Evolutionary conservation across 768 basidiomycete species (phyloP), one percentile per base, ranked within the genome.

Genomic region (Phanerochaete sordida): DNA sequence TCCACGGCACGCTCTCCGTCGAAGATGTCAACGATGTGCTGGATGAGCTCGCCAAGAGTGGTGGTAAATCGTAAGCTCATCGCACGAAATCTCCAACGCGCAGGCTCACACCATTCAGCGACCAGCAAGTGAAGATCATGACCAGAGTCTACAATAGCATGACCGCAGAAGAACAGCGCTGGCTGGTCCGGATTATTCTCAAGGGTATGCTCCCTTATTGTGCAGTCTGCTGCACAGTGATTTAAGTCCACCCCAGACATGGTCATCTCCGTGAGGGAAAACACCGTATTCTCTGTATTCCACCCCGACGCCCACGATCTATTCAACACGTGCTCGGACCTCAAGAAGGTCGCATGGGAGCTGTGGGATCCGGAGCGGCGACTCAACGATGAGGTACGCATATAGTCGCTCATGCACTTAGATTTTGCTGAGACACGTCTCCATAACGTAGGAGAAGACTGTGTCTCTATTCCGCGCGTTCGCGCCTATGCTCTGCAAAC

Each of bases 261-360:
- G 81, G 81, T 84, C 48, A 95, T 98, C 59, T 91, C 89, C 0
- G 90, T 97, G 52, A 92, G 96, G 73, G 97, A 98, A 72, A 95
- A 90, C 12, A 95, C 95, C 0, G 89, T 98, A 0, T 87, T 99
- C 63, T 76, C 86, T 0, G 88, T 93, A 7, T 93, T 98, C 67
- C 97, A 99, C 73, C 91, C 93, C 0, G 95, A 98, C 66, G 95
- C 96, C 0, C 88, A 92, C 62, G 91, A 93, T 69, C 74, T 97
- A 8, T 99, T 92, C 77, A 98, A 98, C 70, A 95, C 94, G 0
- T 98, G 94, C 70, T 98, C 95, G 0, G 95, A 98, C 72, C 78
- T 98, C 48, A 95, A 95, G 77, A 91, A 91, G 59, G 92, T 99
- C 2, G 88, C 86, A 31, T 98, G 90, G 87, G 88, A 89, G 55